phyloP scores from a whole-genome alignment of 108 stramenopile species.

The Aurantiochytrium sp. region DNA sequence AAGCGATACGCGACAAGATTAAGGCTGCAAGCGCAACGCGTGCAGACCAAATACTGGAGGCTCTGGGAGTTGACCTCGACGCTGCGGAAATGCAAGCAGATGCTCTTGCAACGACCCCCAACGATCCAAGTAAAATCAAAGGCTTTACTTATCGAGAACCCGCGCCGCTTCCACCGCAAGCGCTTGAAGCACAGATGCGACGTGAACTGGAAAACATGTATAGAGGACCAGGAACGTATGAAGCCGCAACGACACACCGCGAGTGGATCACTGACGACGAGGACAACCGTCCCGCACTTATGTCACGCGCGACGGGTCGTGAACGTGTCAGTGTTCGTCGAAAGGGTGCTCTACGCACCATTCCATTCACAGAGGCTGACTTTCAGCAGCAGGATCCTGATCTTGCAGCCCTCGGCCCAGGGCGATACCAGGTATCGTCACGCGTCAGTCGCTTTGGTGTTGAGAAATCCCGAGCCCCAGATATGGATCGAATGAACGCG shows the following conservation, averaged over 20 bases:
- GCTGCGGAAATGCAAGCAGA: neutral
- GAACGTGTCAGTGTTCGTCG: neutral
- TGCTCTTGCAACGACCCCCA: too few species aligned
- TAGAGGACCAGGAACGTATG: neutral
- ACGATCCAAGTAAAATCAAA: neutral
- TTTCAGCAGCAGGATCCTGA: neutral
- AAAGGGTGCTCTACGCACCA: neutral
- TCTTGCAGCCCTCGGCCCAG: neutral
- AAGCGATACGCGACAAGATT: neutral
- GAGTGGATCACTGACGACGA: neutral
- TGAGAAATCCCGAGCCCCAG: neutral
- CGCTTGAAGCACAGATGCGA: neutral
- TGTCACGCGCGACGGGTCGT: neutral
- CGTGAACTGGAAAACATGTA: neutral
- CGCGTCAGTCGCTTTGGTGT: neutral
- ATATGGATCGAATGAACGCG: neutral
- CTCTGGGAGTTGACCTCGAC: neutral
- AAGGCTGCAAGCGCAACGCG: neutral
- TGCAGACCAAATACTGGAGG: neutral
- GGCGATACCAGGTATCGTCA: neutral
- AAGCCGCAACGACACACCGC: neutral
- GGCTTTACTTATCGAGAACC: neutral
- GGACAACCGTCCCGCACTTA: neutral
- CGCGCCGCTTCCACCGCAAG: neutral
- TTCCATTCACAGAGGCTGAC: neutral